Evolutionary conservation across 176 grass and related monocot genomes (phyloP).

Genomic region (Typha latifolia): DNA sequence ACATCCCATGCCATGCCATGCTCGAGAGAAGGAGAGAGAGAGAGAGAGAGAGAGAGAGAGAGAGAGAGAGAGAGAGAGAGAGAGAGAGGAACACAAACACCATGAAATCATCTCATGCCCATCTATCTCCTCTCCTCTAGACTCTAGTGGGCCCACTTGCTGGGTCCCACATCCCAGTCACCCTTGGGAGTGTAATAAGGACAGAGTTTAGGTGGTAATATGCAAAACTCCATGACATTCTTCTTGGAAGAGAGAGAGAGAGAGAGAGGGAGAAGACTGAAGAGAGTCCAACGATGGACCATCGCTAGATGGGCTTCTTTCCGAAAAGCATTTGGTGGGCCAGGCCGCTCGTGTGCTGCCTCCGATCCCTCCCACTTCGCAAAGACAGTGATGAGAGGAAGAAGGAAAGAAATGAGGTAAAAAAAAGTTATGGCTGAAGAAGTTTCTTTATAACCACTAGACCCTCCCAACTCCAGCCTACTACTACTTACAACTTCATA

Average conservation of each 20-base stretch:
- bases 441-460: constrained; percentile 22
- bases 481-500: not conserved
- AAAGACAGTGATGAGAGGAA: constrained; percentile 18
- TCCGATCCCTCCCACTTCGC: constrained; percentile 20
- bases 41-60: not conserved
- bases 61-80: not conserved
- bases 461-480: not conserved
- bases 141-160: no score
- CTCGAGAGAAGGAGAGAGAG: no score
- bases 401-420: not conserved
- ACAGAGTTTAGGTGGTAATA: no score
- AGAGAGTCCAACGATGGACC: no score
- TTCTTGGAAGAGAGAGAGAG: no score
- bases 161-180: no score
- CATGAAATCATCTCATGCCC: no score
- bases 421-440: not conserved
- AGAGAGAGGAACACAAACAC: not conserved
- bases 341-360: constrained; percentile 67
- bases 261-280: no score
- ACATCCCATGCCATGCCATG: no score
- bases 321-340: constrained; percentile 31
- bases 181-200: no score
- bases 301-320: constrained; percentile 25
- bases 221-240: no score
- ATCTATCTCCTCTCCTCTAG: no score